Percentiles rank a stretch among this genome's conserved stretches.
Evolutionary conservation across 352 stramenopile species (phyloP).

Genomic region (Phytophthora vignae): DNA sequence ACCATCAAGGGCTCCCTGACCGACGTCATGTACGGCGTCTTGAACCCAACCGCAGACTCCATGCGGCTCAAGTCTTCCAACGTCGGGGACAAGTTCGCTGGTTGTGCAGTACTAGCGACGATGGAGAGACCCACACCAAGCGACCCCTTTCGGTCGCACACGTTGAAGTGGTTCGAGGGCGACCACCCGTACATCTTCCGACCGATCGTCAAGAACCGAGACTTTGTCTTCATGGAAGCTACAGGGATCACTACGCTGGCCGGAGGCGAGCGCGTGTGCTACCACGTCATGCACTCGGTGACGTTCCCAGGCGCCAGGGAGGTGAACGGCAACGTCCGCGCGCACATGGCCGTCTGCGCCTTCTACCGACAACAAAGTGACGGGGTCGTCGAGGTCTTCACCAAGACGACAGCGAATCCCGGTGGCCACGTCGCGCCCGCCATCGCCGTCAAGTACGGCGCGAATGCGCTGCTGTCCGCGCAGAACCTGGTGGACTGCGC

Average conservation of each 20-base stretch:
- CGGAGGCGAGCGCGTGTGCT: conserved; percentile 50
- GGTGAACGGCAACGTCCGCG: conserved; percentile 32
- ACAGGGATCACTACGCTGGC: conserved; percentile 42
- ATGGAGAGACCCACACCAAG: conserved; percentile 34
- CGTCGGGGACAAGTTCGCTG: conserved; percentile 51
- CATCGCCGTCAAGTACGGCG: conserved; percentile 27
- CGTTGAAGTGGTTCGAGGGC: conserved; percentile 60
- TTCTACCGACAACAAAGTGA: conserved; percentile 47
- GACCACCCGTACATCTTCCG: conserved; percentile 53
- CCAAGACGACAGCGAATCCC: conserved; percentile 33
- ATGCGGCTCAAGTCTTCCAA: conserved; percentile 53
- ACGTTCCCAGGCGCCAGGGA: conserved; percentile 33
- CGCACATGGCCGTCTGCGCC: conserved; percentile 42
- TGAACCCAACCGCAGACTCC: conserved; percentile 41
- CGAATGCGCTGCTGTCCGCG: conserved; percentile 24
- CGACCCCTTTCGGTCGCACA: conserved; percentile 55
- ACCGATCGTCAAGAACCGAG: conserved; percentile 54
- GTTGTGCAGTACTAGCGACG: conserved; percentile 43
- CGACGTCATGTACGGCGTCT: conserved; percentile 52
- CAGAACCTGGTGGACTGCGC: conserved; percentile 44
- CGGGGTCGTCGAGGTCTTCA: conserved; percentile 42
- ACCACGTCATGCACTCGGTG: conserved; percentile 65
- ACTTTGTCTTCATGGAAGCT: conserved; percentile 63
- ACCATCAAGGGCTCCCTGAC: conserved; percentile 41
- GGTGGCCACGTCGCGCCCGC: conserved; percentile 22